Base-by-base conservation (phyloP, 2,329 filamentous ascomycete species). In the Volutella citrinella region DNA sequence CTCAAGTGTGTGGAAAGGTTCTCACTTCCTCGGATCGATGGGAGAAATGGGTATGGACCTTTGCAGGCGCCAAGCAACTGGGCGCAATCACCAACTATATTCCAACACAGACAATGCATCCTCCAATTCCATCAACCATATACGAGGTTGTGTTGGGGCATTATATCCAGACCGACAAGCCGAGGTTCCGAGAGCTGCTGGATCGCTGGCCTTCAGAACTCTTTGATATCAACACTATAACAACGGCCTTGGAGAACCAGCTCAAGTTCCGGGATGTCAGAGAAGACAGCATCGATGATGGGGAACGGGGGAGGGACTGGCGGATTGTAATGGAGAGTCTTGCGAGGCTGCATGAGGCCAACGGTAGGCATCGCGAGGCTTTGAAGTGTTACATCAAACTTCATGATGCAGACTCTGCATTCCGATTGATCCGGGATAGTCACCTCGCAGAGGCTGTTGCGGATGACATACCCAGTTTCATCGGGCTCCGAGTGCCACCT, bases 21-120 rank as follows among this genome's bases (percentile, higher is more conserved):
- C 70, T 98, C 2, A 80, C 80, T 26, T 87, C 83, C 2, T 80
- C 88, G 2, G 73, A 84, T 29, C 72, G 84, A 48, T 98, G 93
- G 93, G 90, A 97, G 64, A 87, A 94, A 52, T 97, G 91, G 89
- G 84, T 94, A 6, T 94, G 86, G 79, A 83, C 79, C 1, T 98
- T 98, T 63, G 87, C 89, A 7, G 84, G 88, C 24, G 84, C 86
- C 4, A 77, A 87, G 45, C 88, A 82, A 54, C 88, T 95, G 50
- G 87, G 96, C 56, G 90, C 95, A 49, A 95, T 98, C 41, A 84
- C 86, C 6, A 76, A 84, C 21, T 82, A 84, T 52, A 86, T 98
- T 19, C 93, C 93, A 0, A 80, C 78, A 2, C 76, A 82, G 33
- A 78, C 81, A n/a, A 73, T 94, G 57, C 78, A 77, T 18, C 90